phyloP scores from a whole-genome alignment of 139 green algal genomes.

The Penium margaritaceum region DNA sequence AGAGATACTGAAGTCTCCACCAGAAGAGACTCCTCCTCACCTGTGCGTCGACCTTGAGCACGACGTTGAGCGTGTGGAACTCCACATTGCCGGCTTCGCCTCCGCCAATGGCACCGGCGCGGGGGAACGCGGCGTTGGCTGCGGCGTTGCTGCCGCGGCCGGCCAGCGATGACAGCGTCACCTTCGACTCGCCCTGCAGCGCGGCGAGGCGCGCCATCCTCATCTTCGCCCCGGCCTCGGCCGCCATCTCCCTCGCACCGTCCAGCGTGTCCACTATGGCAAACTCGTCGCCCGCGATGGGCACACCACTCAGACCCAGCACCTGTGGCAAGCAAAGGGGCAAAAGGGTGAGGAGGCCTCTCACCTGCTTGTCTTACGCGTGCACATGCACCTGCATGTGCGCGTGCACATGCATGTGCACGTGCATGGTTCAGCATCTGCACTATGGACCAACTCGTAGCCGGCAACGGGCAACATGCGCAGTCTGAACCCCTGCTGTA shows the following conservation, averaged over 20 bases:
- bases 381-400: no score
- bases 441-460: no score
- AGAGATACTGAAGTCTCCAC: no score
- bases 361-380: no score
- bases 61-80: slow-evolving; percentile 66
- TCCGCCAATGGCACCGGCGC: neutral
- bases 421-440: no score
- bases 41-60: slow-evolving; percentile 80
- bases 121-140: slow-evolving; percentile 46
- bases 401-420: no score
- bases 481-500: no score
- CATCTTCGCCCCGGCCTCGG: slow-evolving; percentile 37
- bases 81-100: no score
- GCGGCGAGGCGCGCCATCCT: slow-evolving; percentile 57
- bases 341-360: no score
- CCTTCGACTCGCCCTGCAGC: slow-evolving; percentile 62
- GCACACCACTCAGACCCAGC: slow-evolving; percentile 74
- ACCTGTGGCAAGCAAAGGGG: slow-evolving; percentile 43
- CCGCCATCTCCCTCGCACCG: slow-evolving; percentile 56
- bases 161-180: slow-evolving; percentile 70
- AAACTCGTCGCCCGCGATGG: slow-evolving; percentile 82
- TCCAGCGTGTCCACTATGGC: slow-evolving; percentile 55
- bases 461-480: no score
- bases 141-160: slow-evolving; percentile 45
- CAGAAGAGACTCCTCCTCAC: no score